phyloP scores from a whole-genome alignment of 371 early-diverging fungal species.

The Rhizomucor miehei region DNA sequence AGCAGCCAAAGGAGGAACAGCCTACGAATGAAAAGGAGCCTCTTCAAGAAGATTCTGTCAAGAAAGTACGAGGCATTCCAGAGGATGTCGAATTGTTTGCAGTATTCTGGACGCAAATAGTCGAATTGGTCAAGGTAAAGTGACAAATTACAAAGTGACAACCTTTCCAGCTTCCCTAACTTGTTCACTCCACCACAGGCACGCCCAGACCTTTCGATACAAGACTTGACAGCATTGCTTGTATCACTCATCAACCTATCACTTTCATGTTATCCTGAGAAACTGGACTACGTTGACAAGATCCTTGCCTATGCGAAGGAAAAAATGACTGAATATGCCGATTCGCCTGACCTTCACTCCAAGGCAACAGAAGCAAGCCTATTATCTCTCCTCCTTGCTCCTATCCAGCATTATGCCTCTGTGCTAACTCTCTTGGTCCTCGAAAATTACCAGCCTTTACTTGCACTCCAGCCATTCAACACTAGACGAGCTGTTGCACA shows the following conservation, averaged over 20 bases:
- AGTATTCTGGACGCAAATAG: slow-evolving; percentile 93
- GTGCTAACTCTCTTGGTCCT: slow-evolving; percentile 60
- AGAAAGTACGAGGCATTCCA: slow-evolving; percentile 71
- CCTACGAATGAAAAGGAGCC: slow-evolving; percentile 11
- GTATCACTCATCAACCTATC: slow-evolving; percentile 85
- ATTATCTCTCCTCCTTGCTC: slow-evolving; percentile 64
- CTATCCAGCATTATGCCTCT: slow-evolving; percentile 71
- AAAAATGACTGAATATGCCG: slow-evolving; percentile 50
- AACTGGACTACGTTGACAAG: slow-evolving; percentile 80
- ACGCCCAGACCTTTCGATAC: slow-evolving; percentile 87
- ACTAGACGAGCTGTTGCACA: slow-evolving; percentile 82
- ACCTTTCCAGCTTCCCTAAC: neutral
- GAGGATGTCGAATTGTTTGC: slow-evolving; percentile 87
- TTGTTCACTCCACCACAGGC: no score
- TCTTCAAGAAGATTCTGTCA: slow-evolving; percentile 13
- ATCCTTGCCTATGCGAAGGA: slow-evolving; percentile 82
- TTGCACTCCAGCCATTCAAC: slow-evolving; percentile 74
- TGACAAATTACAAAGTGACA: no score
- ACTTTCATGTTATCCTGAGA: slow-evolving; percentile 91
- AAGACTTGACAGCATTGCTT: slow-evolving; percentile 85
- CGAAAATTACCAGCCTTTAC: slow-evolving; percentile 72
- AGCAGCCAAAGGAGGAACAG: slow-evolving; percentile 13
- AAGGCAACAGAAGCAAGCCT: slow-evolving; percentile 61
- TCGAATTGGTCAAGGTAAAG: slow-evolving; percentile 81
- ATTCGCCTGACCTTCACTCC: slow-evolving; percentile 57